Evolutionary conservation across 1,284 basidiomycete species (phyloP).

Genomic region (Ceratobasidium sp.): DNA sequence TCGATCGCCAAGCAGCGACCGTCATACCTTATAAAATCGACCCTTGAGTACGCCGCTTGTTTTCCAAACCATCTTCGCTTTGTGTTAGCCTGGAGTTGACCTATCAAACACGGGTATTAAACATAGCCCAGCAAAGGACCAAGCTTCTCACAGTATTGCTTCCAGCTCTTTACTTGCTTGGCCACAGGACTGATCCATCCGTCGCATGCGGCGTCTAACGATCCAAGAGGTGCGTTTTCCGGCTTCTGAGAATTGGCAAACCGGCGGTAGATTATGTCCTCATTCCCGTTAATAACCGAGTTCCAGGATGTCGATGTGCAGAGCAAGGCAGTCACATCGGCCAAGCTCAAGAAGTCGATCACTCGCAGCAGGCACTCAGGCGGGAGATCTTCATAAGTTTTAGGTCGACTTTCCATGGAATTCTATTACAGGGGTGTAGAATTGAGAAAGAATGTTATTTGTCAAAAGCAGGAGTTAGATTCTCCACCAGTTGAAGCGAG

Average conservation of each 20-base stretch:
- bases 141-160: conserved; percentile 21
- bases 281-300: conserved; percentile 3
- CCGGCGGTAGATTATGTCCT: neutral
- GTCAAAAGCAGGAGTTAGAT: neutral
- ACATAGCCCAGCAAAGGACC: neutral
- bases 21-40: no score
- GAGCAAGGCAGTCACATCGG: neutral
- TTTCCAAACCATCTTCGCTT: conserved; percentile 2
- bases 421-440: neutral
- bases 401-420: neutral
- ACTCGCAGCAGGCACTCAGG: conserved; percentile 25
- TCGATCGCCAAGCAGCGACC: neutral
- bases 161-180: conserved; percentile 1
- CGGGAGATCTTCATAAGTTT: neutral
- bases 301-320: conserved; percentile 8
- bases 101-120: neutral
- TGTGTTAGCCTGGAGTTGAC: conserved; percentile 15
- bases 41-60: neutral
- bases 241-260: neutral
- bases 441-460: neutral
- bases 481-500: neutral
- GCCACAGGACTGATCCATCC: neutral
- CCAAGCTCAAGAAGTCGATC: conserved; percentile 11
- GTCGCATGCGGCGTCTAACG: neutral
- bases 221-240: neutral